Evolutionary conservation across 176 grass and related monocot genomes (phyloP), one percentile per base, ranked within the genome.

Genomic region (Aegilops umbellulata): DNA sequence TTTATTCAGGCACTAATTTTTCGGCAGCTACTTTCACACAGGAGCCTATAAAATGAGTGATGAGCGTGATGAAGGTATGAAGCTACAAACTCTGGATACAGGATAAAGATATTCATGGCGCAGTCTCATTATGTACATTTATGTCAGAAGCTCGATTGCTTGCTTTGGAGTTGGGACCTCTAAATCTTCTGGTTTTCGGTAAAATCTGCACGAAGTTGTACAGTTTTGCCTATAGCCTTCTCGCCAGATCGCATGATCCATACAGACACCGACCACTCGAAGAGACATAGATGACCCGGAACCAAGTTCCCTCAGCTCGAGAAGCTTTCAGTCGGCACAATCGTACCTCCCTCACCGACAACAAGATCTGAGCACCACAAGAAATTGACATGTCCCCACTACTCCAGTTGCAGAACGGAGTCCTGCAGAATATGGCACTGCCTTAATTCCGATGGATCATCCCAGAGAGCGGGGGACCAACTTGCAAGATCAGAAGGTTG

Each of bases 391-490:
- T 62, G 60, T 62, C 74, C 77, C 62, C 24, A 38, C 41, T 47
- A 38, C 32, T 49, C 58, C 17, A 70, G 81, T 53, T 68, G 60
- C 23, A 76, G 38, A 80, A 34, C 25, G 2, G 24, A 81, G 69
- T 25, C 89, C 85, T 81, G 85, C 47, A 65, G 63, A 81, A 81
- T 63, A 88, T 77, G 85, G 77, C 89, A 77, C 41, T 69, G 38
- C 76, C 61, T 76, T 69, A 36, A 47, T 80, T 66, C 47, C 46
- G 60, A 80, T 62, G 60, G 80, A 83, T 58, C 80, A 49, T 35
- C 46, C 26, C 58, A 62, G 62, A 61, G 60, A 60, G 49, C 27
- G 8, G 19, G 17, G 49, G 31, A 23, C 60, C 77, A 84, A 91
- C 69, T 91, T 61, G 76, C 81, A 87, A 53, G 77, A 80, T 80